Conservation (phyloP, 2,329 filamentous ascomycete genomes). For the Cladobotryum mycophilum region DNA sequence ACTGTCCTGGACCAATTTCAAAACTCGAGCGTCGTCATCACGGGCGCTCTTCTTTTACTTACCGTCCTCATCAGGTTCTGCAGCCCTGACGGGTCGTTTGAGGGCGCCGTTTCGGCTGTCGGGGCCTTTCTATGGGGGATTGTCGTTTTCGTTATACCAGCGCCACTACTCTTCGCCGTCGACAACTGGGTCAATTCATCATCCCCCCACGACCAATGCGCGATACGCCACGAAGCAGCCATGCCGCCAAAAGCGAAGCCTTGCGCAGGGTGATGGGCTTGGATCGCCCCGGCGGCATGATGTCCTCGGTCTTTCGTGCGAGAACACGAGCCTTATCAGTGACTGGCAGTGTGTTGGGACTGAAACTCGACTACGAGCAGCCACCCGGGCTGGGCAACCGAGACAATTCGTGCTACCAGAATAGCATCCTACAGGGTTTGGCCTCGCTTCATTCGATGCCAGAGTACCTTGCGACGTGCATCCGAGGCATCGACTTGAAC, state of each 20-base stretch:
- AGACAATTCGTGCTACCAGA: conserved; percentile 97
- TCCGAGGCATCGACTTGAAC: conserved; percentile 21
- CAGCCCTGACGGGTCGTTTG: conserved; percentile 26
- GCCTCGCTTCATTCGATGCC: conserved; percentile 67
- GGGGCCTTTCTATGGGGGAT: conserved; percentile 53
- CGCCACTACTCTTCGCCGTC: conserved; percentile 49
- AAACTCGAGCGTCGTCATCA: conserved; percentile 31
- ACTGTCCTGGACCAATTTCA: conserved; percentile 26
- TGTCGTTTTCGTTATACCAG: conserved; percentile 51
- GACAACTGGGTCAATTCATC: conserved; percentile 49
- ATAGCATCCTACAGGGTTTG: conserved; percentile 83
- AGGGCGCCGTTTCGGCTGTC: conserved; percentile 20
- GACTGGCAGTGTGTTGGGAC: conserved; percentile 36
- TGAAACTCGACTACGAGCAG: conserved; percentile 35
- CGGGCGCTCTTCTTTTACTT: conserved; percentile 25
- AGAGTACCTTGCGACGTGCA: conserved; percentile 53
- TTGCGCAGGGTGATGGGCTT: conserved; percentile 59
- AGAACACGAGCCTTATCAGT: conserved; percentile 51
- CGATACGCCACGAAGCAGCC: conserved; percentile 33
- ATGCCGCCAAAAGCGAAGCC: conserved; percentile 57
- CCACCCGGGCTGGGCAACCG: conserved; percentile 76
- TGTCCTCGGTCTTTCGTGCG: conserved; percentile 52
- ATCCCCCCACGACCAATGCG: conserved; percentile 33
- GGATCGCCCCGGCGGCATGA: conserved; percentile 45
- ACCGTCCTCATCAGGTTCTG: conserved; percentile 30